Percentiles rank a stretch among this genome's conserved stretches.
Conservation (phyloP, 2,329 filamentous ascomycete species). For the Byssothecium circinans region DNA sequence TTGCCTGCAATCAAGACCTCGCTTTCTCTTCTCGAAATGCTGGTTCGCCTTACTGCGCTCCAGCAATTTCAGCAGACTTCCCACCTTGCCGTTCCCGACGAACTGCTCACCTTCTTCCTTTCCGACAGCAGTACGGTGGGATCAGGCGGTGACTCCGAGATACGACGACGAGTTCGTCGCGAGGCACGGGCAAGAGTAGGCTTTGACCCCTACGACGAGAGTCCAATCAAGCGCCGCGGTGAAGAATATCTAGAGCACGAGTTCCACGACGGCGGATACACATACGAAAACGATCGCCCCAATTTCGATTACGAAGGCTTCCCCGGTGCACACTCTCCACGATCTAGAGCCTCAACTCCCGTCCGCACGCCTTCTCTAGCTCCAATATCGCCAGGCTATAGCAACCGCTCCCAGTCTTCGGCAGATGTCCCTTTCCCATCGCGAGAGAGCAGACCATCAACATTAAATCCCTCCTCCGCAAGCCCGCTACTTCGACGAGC, state of each 20-base stretch:
- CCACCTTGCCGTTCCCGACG: constrained; percentile 86
- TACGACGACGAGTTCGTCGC: constrained; percentile 60
- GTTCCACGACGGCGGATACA: constrained; percentile 10
- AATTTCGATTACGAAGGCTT: constrained; percentile 37
- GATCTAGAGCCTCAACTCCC: constrained; percentile 22
- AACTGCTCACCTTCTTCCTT: constrained; percentile 86
- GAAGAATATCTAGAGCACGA: constrained; percentile 61
- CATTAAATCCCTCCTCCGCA: constrained; percentile 24
- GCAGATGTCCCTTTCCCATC: constrained; percentile 23
- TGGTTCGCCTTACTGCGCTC: constrained; percentile 80
- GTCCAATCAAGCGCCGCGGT: constrained; percentile 65
- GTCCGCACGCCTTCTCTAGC: constrained; percentile 13
- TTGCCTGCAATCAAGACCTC: constrained; percentile 63
- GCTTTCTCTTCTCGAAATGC: constrained; percentile 82
- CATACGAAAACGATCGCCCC: constrained; percentile 2
- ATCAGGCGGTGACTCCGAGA: constrained; percentile 62
- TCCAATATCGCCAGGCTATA: constrained; percentile 13
- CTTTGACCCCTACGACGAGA: constrained; percentile 73
- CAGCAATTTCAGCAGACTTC: constrained; percentile 91
- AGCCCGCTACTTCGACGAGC: constrained; percentile 40
- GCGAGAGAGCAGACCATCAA: constrained; percentile 1
- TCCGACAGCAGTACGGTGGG: constrained; percentile 68
- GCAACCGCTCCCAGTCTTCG: constrained; percentile 12
- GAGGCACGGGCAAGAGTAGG: constrained; percentile 65
- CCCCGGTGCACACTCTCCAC: constrained; percentile 16